Evolutionary conservation across 192 early-diverging fungal genomes (phyloP), one percentile per base, ranked within the genome.

Genomic region (Martensiomyces pterosporus): DNA sequence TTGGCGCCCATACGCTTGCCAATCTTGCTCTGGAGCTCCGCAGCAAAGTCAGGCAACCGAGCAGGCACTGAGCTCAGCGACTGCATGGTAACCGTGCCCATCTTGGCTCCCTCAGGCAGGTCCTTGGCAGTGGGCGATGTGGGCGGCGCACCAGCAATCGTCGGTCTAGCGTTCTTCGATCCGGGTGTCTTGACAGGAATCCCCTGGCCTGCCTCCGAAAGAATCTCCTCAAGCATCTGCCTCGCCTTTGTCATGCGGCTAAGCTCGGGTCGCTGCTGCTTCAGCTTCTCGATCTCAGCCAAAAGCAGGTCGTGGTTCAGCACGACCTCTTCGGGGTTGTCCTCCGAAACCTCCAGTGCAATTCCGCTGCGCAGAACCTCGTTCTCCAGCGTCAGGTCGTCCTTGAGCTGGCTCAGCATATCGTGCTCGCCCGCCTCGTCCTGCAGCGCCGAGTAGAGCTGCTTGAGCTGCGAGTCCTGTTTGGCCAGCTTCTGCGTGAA

Each of bases 391-490:
- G 57, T 64, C 52, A 78, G 24, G 15, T 66, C 71, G 15, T 75
- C 67, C 51, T 67, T 68, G 4, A 64, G 51, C 14, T 55, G 41
- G 18, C 60, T 24, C 48, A 78, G 65, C 43, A 79, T 79, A 15
- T 72, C 76, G 41, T 80, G 73, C 38, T 82, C 70, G 2, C 57
- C 54, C 10, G 77, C 81, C 24, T 78, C 77, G 25, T 80, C 79
- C 45, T 80, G 56, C 24, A 86, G 64, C 1, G 79, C 71, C 39
- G 75, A 71, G 32, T 82, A 77, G 16, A 86, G 55, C 45, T 83
- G 76, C 57, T 82, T 82, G 35, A 90, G 62, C 46, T 88, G 80
- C 21, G 81, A 78, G 43, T 85, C 82, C 74, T 84, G 76, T 22
- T 77, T 80, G 18, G 80, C 75, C 33, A 87, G 54, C 50, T 87